Evolutionary conservation across 441 rosid genomes (phyloP), one percentile per base, ranked within the genome.

Genomic region (Macaranga tanarius): DNA sequence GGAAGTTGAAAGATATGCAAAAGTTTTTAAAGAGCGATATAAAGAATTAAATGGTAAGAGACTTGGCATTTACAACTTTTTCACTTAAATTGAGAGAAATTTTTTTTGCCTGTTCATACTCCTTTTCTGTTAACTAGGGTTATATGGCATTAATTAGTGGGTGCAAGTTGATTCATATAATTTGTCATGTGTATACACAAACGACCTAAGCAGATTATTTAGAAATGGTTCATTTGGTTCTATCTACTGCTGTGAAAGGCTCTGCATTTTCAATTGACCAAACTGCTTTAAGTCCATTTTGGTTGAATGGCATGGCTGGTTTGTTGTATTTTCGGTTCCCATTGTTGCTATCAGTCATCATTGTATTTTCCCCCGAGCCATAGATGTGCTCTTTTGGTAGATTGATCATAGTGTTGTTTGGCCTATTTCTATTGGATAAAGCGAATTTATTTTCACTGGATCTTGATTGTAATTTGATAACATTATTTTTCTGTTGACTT

Each of bases 1-100:
- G 75, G 99, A 95, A 83, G 97, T 93, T 78, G 97, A 93, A 84
- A 86, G 94, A 87, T 93, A 95, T 81, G 92, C 97, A 17, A 84
- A 89, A 75, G 92, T 76, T 72, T 93, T 96, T 77, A 90, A 92
- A 81, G 98, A 92, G 80, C 86, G 97, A 76, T 93, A 87, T 85
- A 93, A 86, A 79, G 99, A 96, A 84, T 86, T 96, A 72, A 92
- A 87, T 70, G 98, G 98, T 90, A 59, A 70, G 75, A 54, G 1
- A 10, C 3, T 20, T 50, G 23, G n/a, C 17, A 2, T 23, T 31
- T 62, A 1, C 51, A 42, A 50, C 25, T 13, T 66, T 71, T 50
- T 70, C 12, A 2, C 19, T 70, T 23, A 11, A 70, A 38, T 22
- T 22, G 0, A 28, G 34, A 16, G 31, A 52, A 25, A n/a, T 45